Percentiles rank a stretch among this genome's conserved stretches.
Evolutionary conservation across 2,329 filamentous ascomycete species (phyloP).

Genomic region (Arthroderma uncinatum): DNA sequence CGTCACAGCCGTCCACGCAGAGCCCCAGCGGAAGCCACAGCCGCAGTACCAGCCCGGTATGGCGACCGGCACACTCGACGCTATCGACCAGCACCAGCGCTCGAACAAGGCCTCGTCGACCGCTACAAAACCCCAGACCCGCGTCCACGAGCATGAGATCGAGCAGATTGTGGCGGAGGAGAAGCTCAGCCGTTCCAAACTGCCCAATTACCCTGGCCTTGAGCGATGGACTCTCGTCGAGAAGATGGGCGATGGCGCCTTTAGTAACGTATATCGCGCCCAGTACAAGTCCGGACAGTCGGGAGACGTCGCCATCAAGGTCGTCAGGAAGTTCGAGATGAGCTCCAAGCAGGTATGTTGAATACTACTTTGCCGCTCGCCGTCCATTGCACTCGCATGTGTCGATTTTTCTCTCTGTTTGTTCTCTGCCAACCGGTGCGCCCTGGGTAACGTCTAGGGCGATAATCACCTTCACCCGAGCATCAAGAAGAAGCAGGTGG

Average conservation of each 20-base stretch:
- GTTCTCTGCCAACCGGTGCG: slow-evolving; percentile 5
- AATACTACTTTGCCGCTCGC: slow-evolving; percentile 13
- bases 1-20: slow-evolving; percentile 53
- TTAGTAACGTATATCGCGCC: slow-evolving; percentile 96
- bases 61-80: slow-evolving; percentile 50
- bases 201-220: slow-evolving; percentile 74
- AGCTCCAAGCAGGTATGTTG: slow-evolving; percentile 88
- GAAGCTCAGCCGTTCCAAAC: slow-evolving; percentile 70
- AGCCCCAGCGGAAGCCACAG: slow-evolving; percentile 47
- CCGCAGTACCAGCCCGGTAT: slow-evolving; percentile 35
- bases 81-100: slow-evolving; percentile 47
- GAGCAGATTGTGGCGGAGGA: slow-evolving; percentile 86
- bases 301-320: slow-evolving; percentile 88
- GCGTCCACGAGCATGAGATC: slow-evolving; percentile 51
- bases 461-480: slow-evolving; percentile 89
- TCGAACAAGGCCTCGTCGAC: slow-evolving; percentile 4
- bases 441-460: slow-evolving; percentile 50
- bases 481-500: slow-evolving; percentile 74
- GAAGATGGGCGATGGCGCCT: slow-evolving; percentile 98
- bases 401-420: slow-evolving; percentile 15
- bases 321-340: slow-evolving; percentile 98
- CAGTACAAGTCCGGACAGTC: slow-evolving; percentile 57
- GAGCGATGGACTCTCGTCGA: slow-evolving; percentile 78
- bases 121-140: slow-evolving; percentile 33
- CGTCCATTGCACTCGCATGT: neutral